A percentile compares a stretch with the other conserved stretches of the same genome.
These are phyloP conservation scores for Solanum neorickii DNA, from an alignment of 257 asterid species.

Conservation along the genomic window DNA sequence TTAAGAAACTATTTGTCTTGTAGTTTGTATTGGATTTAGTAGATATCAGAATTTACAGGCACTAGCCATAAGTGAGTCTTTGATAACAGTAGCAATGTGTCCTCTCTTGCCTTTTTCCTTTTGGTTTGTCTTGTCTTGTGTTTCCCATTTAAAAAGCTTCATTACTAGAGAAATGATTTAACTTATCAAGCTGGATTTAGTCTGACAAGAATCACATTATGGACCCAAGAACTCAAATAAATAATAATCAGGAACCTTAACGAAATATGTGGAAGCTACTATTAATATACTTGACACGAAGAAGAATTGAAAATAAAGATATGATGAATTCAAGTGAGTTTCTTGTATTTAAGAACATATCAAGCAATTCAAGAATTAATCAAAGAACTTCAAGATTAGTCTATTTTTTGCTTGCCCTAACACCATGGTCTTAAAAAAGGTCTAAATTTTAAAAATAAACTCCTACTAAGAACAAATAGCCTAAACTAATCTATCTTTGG, in stretches of 20 bases:
- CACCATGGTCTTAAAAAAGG: not conserved
- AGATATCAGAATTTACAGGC: not conserved
- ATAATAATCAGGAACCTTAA: not conserved
- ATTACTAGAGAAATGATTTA: not conserved
- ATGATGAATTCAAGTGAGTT: not conserved
- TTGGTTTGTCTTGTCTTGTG: not conserved
- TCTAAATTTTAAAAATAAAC: not conserved
- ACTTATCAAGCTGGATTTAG: not conserved
- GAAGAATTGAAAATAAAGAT: not conserved
- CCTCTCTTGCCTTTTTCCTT: not conserved
- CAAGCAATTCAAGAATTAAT: not conserved
- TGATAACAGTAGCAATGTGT: not conserved
- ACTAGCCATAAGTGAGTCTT: not conserved
- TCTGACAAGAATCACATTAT: not conserved
- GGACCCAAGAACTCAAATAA: not conserved
- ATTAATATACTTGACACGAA: not conserved
- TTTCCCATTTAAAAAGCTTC: not conserved
- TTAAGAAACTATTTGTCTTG: not conserved
- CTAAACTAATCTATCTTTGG: not conserved
- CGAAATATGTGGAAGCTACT: not conserved
- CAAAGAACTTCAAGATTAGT: not conserved
- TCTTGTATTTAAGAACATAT: not conserved
- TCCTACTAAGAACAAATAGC: not conserved
- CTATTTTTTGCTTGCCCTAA: not conserved
- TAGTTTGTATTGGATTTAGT: not conserved